Evolutionary conservation across 2,329 filamentous ascomycete genomes (phyloP).

Genomic region (Tolypocladium pustulatum): DNA sequence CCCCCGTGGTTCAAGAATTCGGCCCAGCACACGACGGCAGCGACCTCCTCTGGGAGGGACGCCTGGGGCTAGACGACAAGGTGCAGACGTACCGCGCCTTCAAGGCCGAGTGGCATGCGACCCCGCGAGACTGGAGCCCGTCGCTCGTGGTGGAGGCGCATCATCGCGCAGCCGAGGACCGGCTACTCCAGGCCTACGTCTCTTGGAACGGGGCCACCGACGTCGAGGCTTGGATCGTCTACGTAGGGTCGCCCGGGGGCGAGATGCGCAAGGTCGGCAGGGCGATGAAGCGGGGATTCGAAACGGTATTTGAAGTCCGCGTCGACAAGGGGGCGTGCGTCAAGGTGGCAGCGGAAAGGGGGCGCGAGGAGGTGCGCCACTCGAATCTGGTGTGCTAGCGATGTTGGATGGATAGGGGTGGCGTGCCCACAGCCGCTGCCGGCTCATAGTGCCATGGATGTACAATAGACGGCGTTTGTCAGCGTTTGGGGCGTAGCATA

Average conservation of each 20-base stretch:
- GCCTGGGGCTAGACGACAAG: neutral
- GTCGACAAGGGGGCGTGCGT: neutral
- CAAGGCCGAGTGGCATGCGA: neutral
- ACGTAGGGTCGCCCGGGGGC: neutral
- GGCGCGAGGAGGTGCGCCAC: neutral
- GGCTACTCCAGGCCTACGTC: neutral
- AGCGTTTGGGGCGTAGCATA: neutral
- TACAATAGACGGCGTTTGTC: neutral
- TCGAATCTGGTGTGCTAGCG: neutral
- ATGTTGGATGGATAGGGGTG: too few relatives aligned
- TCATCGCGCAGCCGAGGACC: neutral
- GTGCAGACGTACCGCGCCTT: neutral
- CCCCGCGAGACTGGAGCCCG: neutral
- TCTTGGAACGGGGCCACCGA: neutral
- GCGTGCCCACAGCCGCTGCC: too few relatives aligned
- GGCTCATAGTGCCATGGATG: neutral
- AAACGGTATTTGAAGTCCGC: neutral
- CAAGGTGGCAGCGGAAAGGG: neutral
- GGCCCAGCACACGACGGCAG: neutral
- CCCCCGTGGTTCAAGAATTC: neutral
- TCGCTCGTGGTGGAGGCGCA: neutral
- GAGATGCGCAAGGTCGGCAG: neutral
- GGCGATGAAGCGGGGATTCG: neutral
- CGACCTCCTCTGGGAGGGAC: neutral
- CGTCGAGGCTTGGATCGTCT: neutral